phyloP scores from a whole-genome alignment of 805 yeast genomes.

The Clavispora phyllophila region DNA sequence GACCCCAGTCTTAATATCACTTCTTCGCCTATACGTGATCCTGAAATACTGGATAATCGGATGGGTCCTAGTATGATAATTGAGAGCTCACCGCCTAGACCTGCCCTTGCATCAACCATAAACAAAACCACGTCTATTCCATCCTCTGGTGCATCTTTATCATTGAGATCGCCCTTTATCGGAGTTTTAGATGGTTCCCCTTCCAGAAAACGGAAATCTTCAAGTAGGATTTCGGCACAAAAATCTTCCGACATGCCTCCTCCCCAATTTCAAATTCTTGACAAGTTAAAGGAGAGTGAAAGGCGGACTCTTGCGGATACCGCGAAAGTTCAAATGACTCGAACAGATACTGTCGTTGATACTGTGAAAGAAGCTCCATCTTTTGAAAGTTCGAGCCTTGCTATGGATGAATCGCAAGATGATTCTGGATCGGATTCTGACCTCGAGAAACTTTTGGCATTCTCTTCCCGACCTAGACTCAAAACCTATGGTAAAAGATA shows the following conservation, averaged over 20 bases:
- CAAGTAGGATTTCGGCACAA: background rate
- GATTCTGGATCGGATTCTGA: slow-evolving; percentile 16
- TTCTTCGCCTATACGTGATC: slow-evolving; percentile 6
- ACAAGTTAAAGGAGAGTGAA: background rate
- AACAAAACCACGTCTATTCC: background rate
- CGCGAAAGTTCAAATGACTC: no score
- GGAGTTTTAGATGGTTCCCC: background rate
- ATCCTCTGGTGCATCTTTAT: background rate
- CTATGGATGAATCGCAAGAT: background rate
- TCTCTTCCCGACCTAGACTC: background rate
- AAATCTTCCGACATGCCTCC: background rate
- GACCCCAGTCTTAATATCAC: background rate
- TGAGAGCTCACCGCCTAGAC: background rate
- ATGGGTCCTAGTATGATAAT: background rate
- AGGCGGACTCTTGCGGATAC: no score
- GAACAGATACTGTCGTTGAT: background rate
- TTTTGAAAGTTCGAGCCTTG: no score
- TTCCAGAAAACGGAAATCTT: background rate
- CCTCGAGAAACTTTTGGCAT: slow-evolving; percentile 12
- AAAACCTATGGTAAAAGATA: background rate
- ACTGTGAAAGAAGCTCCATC: background rate
- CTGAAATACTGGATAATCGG: background rate
- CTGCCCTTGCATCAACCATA: background rate
- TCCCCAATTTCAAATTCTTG: background rate
- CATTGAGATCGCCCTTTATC: background rate